Evolutionary conservation across 2,329 filamentous ascomycete species (phyloP), one percentile per base, ranked within the genome.

Genomic region (Aspergillus sp.): DNA sequence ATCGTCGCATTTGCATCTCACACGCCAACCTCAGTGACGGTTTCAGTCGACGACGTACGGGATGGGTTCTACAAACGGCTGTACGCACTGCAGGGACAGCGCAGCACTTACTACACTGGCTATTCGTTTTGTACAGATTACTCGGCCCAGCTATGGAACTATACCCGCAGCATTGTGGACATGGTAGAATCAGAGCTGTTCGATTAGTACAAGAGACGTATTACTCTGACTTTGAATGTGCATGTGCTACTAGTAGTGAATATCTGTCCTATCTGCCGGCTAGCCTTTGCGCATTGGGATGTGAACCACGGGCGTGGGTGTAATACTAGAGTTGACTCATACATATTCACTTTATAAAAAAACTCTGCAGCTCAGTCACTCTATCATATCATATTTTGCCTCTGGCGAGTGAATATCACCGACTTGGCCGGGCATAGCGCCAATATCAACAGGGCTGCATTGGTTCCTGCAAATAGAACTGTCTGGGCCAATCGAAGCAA

Each of bases 21-120:
- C 59, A 68, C 71, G 17, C 74, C 74, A 15, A 66, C 73, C 27
- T 55, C 75, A 39, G 66, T 46, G 12, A 46, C 62, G 12, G 72
- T 77, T 0, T 63, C 72, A 0, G 60, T 64, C 2, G 65, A 72
- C 2, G 68, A 70, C 9, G 74, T 81, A 53, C 62, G 59, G 21
- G 61, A 55, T 14, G 78, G 79, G 0, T 80, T 80, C 49, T 76
- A 81, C 52, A 68, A 70, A 40, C 61, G 73, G 43, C 66, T 79
- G 48, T 72, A 77, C 60, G 73, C 65, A 1, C 64, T 82, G 33
- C 79, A 82, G 64, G 79, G 79, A 0, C 60, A 73, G 15, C 66
- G 70, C n/a, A 75, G 72, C 19, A 81, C 79, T 0, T 82, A 69
- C 64, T 81, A 75, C 60, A 80, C 77, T 0, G 78, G 79, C 0